Evolutionary conservation across 177 flowering plant species (phyloP).

Genomic region (Vitis hybrid): DNA sequence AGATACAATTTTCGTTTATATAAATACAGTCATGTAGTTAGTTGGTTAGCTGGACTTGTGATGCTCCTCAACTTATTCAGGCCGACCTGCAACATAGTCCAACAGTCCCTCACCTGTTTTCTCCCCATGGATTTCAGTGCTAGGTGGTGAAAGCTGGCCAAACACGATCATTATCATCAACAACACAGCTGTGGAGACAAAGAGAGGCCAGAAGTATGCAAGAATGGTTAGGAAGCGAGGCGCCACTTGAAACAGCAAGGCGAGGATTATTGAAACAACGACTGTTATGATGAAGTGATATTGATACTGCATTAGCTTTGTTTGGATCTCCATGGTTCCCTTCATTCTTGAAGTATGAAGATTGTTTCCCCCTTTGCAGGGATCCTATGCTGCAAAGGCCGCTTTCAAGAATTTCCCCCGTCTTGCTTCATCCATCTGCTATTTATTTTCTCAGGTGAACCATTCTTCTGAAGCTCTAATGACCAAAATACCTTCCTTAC

Average conservation of each 20-base stretch:
- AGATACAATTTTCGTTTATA: background rate
- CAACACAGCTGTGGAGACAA: constrained; percentile 47
- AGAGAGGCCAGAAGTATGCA: constrained; percentile 54
- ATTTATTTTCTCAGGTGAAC: background rate
- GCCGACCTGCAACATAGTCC: constrained; percentile 37
- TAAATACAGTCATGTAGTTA: background rate
- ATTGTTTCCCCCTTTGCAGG: background rate
- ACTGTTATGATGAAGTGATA: constrained; percentile 23
- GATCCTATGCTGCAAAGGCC: constrained; percentile 7
- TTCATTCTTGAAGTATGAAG: background rate
- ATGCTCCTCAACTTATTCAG: constrained; percentile 14
- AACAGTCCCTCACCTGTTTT: constrained; percentile 36
- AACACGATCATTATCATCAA: constrained; percentile 30
- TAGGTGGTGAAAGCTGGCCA: constrained; percentile 28
- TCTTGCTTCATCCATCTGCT: constrained; percentile 5
- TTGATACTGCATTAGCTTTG: constrained; percentile 32
- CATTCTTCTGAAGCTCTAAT: background rate
- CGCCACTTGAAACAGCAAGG: constrained; percentile 18
- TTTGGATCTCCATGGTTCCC: constrained; percentile 32
- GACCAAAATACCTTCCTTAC: constrained; percentile 1
- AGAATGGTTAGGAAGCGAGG: constrained; percentile 33
- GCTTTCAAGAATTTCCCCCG: background rate
- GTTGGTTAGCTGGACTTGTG: background rate
- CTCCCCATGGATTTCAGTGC: constrained; percentile 27
- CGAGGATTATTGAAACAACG: constrained; percentile 11